Conservation (phyloP, 306 rosid genomes). For the Gastrolobium villosum region DNA sequence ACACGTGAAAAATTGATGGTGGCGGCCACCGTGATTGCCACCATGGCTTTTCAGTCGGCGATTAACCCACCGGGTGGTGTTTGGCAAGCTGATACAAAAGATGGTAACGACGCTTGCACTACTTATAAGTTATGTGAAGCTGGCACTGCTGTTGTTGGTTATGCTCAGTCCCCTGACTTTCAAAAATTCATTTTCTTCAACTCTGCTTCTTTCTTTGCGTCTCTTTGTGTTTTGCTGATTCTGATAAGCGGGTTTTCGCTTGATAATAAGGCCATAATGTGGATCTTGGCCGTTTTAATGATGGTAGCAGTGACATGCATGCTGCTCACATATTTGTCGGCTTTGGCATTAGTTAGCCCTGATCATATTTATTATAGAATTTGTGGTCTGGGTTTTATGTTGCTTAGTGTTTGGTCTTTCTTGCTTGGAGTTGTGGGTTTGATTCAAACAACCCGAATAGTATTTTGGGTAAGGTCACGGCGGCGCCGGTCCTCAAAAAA, state of each 20-base stretch:
- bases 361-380: slow-evolving; percentile 5
- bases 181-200: slow-evolving; percentile 21
- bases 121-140: slow-evolving; percentile 38
- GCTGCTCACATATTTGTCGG: slow-evolving; percentile 42
- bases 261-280: slow-evolving; percentile 18
- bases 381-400: neutral
- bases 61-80: slow-evolving; percentile 59
- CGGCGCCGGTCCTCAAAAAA: neutral
- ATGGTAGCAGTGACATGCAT: slow-evolving; percentile 39
- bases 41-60: slow-evolving; percentile 52
- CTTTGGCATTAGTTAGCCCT: slow-evolving; percentile 34
- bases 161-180: slow-evolving; percentile 12
- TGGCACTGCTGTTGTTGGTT: slow-evolving; percentile 47
- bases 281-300: slow-evolving; percentile 48
- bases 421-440: neutral
- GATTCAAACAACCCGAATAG: slow-evolving; percentile 33
- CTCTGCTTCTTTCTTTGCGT: slow-evolving; percentile 48
- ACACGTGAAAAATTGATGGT: slow-evolving; percentile 44
- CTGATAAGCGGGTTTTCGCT: slow-evolving; percentile 54
- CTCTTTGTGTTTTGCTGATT: slow-evolving; percentile 46
- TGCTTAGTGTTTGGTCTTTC: slow-evolving; percentile 14
- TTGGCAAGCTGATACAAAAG: slow-evolving; percentile 37
- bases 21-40: slow-evolving; percentile 53
- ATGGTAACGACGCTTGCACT: slow-evolving; percentile 5
- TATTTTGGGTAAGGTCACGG: slow-evolving; percentile 44